A percentile compares a stretch with the other conserved stretches of the same genome.
Conservation (phyloP, 345 rosid species). For the Turritis glabra region DNA sequence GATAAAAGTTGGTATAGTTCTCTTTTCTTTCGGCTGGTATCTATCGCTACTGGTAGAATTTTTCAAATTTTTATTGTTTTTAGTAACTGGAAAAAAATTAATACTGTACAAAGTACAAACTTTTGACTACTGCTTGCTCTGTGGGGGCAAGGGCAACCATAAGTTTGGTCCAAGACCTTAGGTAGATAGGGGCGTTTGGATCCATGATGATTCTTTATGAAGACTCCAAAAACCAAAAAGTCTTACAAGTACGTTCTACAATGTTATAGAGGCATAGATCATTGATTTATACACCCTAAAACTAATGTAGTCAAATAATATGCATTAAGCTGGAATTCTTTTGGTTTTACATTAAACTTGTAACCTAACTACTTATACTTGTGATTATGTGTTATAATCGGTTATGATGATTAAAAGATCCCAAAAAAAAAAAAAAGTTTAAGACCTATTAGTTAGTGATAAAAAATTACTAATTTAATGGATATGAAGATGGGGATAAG, state of each 20-base stretch:
- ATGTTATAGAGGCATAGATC: neutral
- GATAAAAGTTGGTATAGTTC: slow-evolving; percentile 7
- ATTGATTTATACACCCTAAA: neutral
- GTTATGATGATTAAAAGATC: no score
- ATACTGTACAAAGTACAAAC: slow-evolving; percentile 11
- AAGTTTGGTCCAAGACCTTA: slow-evolving; percentile 18
- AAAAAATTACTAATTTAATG: neutral
- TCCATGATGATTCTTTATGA: neutral
- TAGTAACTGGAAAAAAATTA: neutral
- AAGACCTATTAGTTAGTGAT: neutral
- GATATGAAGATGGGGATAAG: neutral
- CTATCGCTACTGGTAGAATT: neutral
- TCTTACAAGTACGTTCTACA: neutral
- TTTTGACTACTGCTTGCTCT: slow-evolving; percentile 9
- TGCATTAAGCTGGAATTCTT: neutral
- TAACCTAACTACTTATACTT: neutral
- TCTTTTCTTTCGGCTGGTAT: slow-evolving; percentile 24
- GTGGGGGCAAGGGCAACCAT: slow-evolving; percentile 16
- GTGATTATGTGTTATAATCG: neutral
- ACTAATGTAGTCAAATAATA: neutral
- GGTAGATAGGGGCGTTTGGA: neutral
- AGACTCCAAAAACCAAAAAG: neutral
- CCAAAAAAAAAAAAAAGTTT: no score
- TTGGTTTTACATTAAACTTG: neutral
- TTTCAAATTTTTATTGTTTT: neutral